These are phyloP conservation scores for Axilococcus clingmanii DNA, from an alignment of 139 green algal species.

Conservation along the genomic window DNA sequence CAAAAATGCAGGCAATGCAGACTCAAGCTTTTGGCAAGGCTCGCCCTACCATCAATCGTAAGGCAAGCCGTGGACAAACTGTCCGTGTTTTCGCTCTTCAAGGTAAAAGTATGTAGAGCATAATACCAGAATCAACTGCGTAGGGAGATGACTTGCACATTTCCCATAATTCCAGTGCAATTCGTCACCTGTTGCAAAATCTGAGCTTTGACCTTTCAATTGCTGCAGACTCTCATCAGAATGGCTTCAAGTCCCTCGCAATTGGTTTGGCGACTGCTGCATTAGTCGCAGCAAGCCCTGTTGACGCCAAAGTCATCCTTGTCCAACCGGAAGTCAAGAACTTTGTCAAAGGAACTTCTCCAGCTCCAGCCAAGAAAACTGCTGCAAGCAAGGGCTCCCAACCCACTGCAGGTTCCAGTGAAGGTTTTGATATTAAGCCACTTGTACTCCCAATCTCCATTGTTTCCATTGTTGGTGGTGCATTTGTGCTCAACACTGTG, in stretches of 20 bases:
- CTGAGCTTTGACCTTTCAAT: too few species aligned
- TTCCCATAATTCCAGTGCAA: slow-evolving; percentile 1
- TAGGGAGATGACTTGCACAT: too few species aligned
- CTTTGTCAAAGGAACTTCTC: slow-evolving; percentile 17
- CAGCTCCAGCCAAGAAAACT: slow-evolving; percentile 2
- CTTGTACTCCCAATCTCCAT: slow-evolving; percentile 15
- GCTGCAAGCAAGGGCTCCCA: slow-evolving; percentile 19
- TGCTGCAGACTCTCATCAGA: too few species aligned
- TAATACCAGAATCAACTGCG: too few species aligned
- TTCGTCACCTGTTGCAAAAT: neutral
- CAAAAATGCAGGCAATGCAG: too few species aligned
- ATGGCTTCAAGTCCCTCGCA: neutral
- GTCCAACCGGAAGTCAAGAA: slow-evolving; percentile 28
- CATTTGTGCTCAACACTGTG: neutral
- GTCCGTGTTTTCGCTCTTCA: too few species aligned
- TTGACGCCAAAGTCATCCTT: slow-evolving; percentile 18
- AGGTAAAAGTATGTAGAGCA: too few species aligned
- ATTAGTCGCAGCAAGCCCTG: slow-evolving; percentile 3
- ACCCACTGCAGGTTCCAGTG: slow-evolving; percentile 26
- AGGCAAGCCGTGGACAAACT: too few species aligned
- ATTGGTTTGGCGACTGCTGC: slow-evolving; percentile 8
- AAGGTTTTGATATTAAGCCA: slow-evolving; percentile 10
- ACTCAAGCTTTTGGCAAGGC: too few species aligned
- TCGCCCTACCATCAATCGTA: too few species aligned
- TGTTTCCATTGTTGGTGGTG: slow-evolving; percentile 7